Evolutionary conservation across 2,329 filamentous ascomycete genomes (phyloP).

Genomic region (Paecilomyces niveus): DNA sequence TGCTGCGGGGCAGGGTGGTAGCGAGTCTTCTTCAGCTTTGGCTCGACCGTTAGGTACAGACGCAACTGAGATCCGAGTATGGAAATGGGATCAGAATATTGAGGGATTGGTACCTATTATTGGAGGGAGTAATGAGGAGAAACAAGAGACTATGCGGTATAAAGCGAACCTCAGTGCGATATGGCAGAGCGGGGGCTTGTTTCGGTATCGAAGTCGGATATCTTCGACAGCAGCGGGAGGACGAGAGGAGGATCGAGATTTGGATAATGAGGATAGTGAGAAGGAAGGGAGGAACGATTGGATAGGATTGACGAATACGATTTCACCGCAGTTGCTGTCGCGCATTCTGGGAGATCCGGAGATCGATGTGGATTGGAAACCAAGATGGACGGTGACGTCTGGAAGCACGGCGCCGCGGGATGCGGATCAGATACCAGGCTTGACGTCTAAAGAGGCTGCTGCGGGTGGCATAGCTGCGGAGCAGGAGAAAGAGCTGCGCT

Average conservation of each 20-base stretch:
- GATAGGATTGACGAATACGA: conserved; percentile 43
- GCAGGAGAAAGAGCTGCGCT: conserved; percentile 42
- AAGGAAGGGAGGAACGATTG: conserved; percentile 46
- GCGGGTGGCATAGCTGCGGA: conserved; percentile 20
- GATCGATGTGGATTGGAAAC: conserved; percentile 31
- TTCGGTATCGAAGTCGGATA: conserved; percentile 32
- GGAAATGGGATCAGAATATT: conserved; percentile 45
- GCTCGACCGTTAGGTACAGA: conserved; percentile 11
- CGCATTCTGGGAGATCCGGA: conserved; percentile 41
- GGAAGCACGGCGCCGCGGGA: conserved; percentile 51
- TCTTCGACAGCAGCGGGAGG: conserved; percentile 36
- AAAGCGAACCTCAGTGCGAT: conserved; percentile 51
- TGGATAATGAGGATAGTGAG: conserved; percentile 18
- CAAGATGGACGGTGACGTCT: conserved; percentile 51
- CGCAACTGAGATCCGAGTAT: conserved; percentile 42
- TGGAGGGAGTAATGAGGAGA: conserved; percentile 24
- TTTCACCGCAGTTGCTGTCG: conserved; percentile 43
- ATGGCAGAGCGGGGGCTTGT: conserved; percentile 45
- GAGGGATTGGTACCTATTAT: conserved; percentile 30
- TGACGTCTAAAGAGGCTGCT: conserved; percentile 24
- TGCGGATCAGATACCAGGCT: conserved; percentile 53
- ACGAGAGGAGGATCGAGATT: conserved; percentile 7
- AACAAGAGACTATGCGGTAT: conserved; percentile 44
- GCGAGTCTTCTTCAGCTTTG: conserved; percentile 6
- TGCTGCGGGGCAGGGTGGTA: conserved; percentile 1